Base-by-base conservation (phyloP, 2,329 filamentous ascomycete genomes). In the Zymoseptoria pseudotritici region DNA sequence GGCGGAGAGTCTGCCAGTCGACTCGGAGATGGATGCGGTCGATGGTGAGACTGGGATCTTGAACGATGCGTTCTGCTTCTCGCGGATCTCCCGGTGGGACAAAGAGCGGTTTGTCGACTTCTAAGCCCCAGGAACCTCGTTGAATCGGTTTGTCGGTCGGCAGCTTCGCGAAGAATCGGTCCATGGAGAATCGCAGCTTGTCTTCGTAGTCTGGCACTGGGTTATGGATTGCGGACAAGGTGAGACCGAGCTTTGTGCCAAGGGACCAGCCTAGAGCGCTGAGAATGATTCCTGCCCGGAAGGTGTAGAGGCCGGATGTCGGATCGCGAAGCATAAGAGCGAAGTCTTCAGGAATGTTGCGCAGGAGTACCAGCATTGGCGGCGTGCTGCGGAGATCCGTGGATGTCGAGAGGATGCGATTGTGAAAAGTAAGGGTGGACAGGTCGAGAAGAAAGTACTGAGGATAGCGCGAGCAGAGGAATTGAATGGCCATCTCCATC, bases 131-230 rank as follows among this genome's bases (percentile, higher is more conserved):
- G 1, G 88, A 91, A 3, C 89, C 90, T 55, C 91, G 84, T 73
- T 94, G 90, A 57, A 95, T 94, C 1, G 90, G 86, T 63, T 85
- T 85, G 63, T 86, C 82, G 0, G 86, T 82, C 0, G 89, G 83
- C 77, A 91, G 85, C 70, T 90, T 92, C 29, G 86, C 83, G 70
- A 96, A 95, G 74, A 85, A 94, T n/a, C 89, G 81, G 69, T 95
- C 90, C 87, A 96, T 92, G 50, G 88, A 91, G 64, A 91, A 88
- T 46, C 88, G 83, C 88, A 95, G 91, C 77, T 92, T 95, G 71
- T 90, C 87, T 65, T 89, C 89, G 72, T 93, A 95, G 67, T 94
- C 89, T 0, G 91, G 90, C 21, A 96, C 87, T 0, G 82, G 80
- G 1, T 75, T 75, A 70, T 96, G 91, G 61, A 96, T 93, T 59